Evolutionary conservation across 768 basidiomycete genomes (phyloP), one percentile per base, ranked within the genome.

Genomic region (Boletellus emodensis): DNA sequence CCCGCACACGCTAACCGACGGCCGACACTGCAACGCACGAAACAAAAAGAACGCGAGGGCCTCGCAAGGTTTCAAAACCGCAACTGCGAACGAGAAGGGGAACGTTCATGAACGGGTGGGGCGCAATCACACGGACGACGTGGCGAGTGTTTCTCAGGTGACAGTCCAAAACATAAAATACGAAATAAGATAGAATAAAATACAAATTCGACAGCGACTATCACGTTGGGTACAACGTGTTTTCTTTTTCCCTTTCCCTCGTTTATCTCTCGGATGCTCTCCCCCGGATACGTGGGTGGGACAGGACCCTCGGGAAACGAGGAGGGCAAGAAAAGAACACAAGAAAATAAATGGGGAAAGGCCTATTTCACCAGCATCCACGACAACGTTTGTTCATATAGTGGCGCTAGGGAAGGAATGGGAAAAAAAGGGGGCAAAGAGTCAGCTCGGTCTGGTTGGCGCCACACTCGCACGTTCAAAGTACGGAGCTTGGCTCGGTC

Each of bases 141-240:
- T 51, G 45, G 26, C 45, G 43, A 49, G 43, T 34, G 4, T n/a
- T n/a, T n/a, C 30, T 30, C 41, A 32, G n/a, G 46, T 53, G 51
- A 44, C 40, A 46, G 54, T 34, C 53, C 22, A 22, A 22, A 44
- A 28, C 43, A 30, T 30, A 30, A 10, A 30, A 30, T 30, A 30
- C 11, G 24, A 30, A 28, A 9, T 28, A 28, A 9, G 4, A 28
- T 28, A 20, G 20, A 20, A 20, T 20, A 20, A 20, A 20, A 26
- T 30, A 45, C 33, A 49, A 40, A 41, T 53, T 49, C 51, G 57
- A 60, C 63, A 64, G 51, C 44, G 51, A 44, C 30, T 2, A 30
- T 38, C 49, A 47, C 32, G 30, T 54, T 54, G 24, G 36, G 37
- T 37, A 34, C 58, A 61, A 57, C 58, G 59, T 53, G 58, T 59